Base-by-base conservation (phyloP, 2,329 filamentous ascomycete genomes). In the Pleurostoma richardsiae region DNA sequence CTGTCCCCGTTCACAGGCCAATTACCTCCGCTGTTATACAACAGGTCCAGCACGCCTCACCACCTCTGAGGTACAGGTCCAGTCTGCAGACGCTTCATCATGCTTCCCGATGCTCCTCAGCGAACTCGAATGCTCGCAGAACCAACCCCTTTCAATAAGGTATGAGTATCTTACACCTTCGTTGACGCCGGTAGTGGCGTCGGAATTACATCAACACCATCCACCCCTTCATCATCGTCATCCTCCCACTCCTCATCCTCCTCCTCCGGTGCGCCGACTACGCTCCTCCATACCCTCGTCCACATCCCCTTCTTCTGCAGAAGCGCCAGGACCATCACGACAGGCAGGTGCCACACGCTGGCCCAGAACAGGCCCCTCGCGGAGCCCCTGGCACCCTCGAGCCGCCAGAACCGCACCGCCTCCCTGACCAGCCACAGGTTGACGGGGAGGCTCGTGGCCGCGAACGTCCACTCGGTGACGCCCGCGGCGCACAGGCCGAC, bases 331-430 rank as follows among this genome's bases (percentile, higher is more conserved):
- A 96, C 90, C 75, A 99, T 82, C 39, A 97, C 78, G 29, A 86
- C 86, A 0, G 94, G 94, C 42, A 99, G 66, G 69, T 96, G 91
- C 94, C 92, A 97, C 7, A 99, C 90, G 64, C 90, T 96, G 2
- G 94, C 91, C 94, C 94, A 99, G 66, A 99, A 99, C 44, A 99
- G 67, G 0, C 86, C 85, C 47, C 90, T 79, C 3, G 94, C 91
- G 19, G 80, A 89, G 3, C 91, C 91, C 56, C 85, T 83, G 51
- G 85, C 79, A 10, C 92, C 92, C 58, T 90, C 81, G 29, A 80
- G 72, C 52, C 77, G 80, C 85, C 88, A 96, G 69, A 97, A 96
- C 36, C 76, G 74, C 57, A 88, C 80, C 0, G 92, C 90, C 65
- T 95, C 85, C 45, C 82, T 79, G 6, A 83, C 75, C 55, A 99